These are phyloP conservation scores for Magnusiomyces tetraspermus DNA, from an alignment of 1,139 yeast genomes.

Conservation along the genomic window DNA sequence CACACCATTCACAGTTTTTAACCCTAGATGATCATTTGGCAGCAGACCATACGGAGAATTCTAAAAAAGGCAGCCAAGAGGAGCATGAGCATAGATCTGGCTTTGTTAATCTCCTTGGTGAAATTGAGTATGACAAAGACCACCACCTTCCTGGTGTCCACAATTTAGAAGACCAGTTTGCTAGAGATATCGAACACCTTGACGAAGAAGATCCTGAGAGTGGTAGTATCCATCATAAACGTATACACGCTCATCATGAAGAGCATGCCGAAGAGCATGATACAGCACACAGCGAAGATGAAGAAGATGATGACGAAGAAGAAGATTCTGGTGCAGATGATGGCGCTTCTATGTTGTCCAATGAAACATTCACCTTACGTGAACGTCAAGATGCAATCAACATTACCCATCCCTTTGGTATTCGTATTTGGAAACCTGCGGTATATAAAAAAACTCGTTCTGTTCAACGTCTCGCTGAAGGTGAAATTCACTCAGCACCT, in stretches of 20 bases:
- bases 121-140: neutral
- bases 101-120: neutral
- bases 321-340: conserved; percentile 32
- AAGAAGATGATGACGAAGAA: conserved; percentile 15
- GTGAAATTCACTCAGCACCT: conserved; percentile 81
- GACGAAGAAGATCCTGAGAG: neutral
- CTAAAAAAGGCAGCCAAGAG: neutral
- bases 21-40: neutral
- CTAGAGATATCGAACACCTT: neutral
- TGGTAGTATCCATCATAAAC: too few species aligned
- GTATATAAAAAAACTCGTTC: conserved; percentile 86
- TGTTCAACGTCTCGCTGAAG: conserved; percentile 84
- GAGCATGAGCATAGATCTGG: neutral
- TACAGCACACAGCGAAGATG: neutral
- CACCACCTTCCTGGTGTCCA: neutral
- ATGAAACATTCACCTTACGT: conserved; percentile 76
- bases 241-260: too few species aligned
- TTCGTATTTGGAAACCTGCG: conserved; percentile 97
- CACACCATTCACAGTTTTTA: neutral
- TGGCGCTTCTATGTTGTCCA: conserved; percentile 38
- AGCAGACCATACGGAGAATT: neutral
- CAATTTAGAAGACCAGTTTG: neutral
- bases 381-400: conserved; percentile 95
- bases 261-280: neutral
- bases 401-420: conserved; percentile 95